Conservation (phyloP, 1,284 basidiomycete genomes). For the Clitocybe nebularis region DNA sequence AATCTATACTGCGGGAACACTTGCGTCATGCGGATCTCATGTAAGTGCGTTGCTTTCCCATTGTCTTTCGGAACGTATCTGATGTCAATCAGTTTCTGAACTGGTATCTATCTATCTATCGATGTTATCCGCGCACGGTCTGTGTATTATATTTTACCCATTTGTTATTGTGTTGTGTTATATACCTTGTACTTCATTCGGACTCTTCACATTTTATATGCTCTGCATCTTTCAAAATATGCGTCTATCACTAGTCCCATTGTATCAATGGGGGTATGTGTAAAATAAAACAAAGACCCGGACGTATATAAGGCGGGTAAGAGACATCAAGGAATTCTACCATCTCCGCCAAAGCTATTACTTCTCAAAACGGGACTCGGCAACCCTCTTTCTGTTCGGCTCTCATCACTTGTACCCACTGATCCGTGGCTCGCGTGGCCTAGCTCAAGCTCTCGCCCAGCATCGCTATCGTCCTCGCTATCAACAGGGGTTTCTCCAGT, state of each 20-base stretch:
- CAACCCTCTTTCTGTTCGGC: conserved; percentile 54
- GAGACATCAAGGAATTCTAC: conserved; percentile 16
- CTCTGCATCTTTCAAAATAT: too few species aligned
- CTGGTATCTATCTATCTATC: background rate
- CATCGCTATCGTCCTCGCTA: conserved; percentile 50
- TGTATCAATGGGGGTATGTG: too few species aligned
- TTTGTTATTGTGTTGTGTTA: background rate
- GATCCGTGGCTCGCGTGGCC: conserved; percentile 9
- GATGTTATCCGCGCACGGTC: too few species aligned
- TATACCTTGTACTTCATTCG: conserved; percentile 4
- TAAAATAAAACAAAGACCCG: conserved; percentile 1
- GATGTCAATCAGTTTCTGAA: conserved; percentile 5
- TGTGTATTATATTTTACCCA: conserved; percentile 1
- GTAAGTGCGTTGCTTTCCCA: conserved; percentile 25
- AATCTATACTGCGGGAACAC: conserved; percentile 51
- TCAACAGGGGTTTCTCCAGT: conserved; percentile 42
- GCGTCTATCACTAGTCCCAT: conserved; percentile 1
- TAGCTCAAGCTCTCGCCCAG: conserved; percentile 21
- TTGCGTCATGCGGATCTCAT: conserved; percentile 51
- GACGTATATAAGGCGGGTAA: background rate
- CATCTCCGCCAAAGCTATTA: conserved; percentile 16
- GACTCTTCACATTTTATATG: conserved; percentile 1
- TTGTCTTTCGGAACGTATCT: background rate
- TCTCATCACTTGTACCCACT: conserved; percentile 36
- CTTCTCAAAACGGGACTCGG: conserved; percentile 48